Evolutionary conservation across 2,329 filamentous ascomycete species (phyloP).

Genomic region (Albifimbria verrucaria): DNA sequence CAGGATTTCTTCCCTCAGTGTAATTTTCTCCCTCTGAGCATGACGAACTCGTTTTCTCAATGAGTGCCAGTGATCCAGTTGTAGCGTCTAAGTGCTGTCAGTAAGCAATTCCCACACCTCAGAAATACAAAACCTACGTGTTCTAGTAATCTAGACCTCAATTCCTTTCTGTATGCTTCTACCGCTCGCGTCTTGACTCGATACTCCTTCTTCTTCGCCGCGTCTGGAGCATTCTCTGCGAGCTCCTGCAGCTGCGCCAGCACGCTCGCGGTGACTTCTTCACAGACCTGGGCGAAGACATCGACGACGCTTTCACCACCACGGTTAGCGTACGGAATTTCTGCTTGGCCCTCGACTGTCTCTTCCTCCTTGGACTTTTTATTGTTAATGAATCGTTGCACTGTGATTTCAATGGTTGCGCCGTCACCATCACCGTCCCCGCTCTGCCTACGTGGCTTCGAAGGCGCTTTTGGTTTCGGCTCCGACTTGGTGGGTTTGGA

Average conservation of each 20-base stretch:
- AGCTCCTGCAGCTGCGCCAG: slow-evolving; percentile 45
- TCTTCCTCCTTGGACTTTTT: slow-evolving; percentile 38
- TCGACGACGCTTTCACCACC: slow-evolving; percentile 60
- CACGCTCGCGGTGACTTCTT: slow-evolving; percentile 54
- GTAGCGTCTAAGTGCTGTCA: slow-evolving; percentile 45
- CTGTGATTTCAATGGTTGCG: slow-evolving; percentile 49
- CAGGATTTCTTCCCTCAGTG: slow-evolving; percentile 58
- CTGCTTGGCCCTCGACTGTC: slow-evolving; percentile 38
- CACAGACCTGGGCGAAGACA: slow-evolving; percentile 58
- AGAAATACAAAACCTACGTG: slow-evolving; percentile 43
- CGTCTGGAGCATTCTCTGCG: slow-evolving; percentile 33
- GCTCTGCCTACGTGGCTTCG: slow-evolving; percentile 15
- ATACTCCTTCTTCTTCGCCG: slow-evolving; percentile 49
- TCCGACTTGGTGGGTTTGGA: not conserved
- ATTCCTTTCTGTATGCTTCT: slow-evolving; percentile 56
- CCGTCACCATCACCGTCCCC: slow-evolving; percentile 17
- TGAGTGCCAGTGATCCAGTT: slow-evolving; percentile 56
- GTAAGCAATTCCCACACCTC: not conserved
- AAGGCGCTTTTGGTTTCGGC: slow-evolving; percentile 16
- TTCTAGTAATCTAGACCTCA: slow-evolving; percentile 53
- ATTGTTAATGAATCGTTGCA: slow-evolving; percentile 56
- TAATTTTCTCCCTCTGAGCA: slow-evolving; percentile 54
- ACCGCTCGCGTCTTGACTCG: slow-evolving; percentile 54
- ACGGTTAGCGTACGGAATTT: slow-evolving; percentile 52
- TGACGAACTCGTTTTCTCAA: slow-evolving; percentile 55